Conservation (phyloP, 2,329 filamentous ascomycete species). For the Orbilia javanica region DNA sequence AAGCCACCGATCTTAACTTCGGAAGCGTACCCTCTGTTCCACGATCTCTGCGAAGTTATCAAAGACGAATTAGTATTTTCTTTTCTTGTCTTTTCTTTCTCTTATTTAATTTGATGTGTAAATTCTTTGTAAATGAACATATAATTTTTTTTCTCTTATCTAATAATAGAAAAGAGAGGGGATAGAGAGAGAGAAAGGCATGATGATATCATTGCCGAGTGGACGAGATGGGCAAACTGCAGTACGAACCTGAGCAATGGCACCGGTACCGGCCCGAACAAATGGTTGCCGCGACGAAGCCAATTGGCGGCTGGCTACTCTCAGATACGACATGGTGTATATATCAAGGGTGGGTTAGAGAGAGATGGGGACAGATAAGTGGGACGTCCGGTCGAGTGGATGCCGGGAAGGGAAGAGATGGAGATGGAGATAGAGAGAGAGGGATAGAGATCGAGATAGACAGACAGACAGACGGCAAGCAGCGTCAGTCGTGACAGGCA, state of each 20-base stretch:
- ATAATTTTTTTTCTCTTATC: background rate
- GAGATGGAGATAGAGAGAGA: background rate
- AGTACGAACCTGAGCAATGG: constrained; percentile 41
- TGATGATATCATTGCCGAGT: constrained; percentile 4
- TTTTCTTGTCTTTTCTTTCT: background rate
- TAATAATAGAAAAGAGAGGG: background rate
- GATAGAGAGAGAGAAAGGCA: background rate
- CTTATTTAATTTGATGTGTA: too few species aligned
- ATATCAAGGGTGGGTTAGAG: constrained; percentile 14
- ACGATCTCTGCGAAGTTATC: constrained; percentile 13
- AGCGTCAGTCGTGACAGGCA: background rate
- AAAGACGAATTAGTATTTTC: constrained; percentile 10
- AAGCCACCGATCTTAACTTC: constrained; percentile 53
- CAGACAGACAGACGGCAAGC: background rate
- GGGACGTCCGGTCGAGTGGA: constrained; percentile 23
- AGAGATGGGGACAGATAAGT: too few species aligned
- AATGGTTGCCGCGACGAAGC: constrained; percentile 55
- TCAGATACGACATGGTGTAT: constrained; percentile 53
- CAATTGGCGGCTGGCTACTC: constrained; percentile 52
- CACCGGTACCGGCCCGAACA: constrained; percentile 50
- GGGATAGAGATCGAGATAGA: background rate
- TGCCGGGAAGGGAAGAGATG: constrained; percentile 3
- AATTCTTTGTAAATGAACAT: too few species aligned
- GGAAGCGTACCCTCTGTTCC: constrained; percentile 54
- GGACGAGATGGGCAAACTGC: background rate